phyloP scores from a whole-genome alignment of 108 stramenopile genomes.

The Skeletonema menzelii region DNA sequence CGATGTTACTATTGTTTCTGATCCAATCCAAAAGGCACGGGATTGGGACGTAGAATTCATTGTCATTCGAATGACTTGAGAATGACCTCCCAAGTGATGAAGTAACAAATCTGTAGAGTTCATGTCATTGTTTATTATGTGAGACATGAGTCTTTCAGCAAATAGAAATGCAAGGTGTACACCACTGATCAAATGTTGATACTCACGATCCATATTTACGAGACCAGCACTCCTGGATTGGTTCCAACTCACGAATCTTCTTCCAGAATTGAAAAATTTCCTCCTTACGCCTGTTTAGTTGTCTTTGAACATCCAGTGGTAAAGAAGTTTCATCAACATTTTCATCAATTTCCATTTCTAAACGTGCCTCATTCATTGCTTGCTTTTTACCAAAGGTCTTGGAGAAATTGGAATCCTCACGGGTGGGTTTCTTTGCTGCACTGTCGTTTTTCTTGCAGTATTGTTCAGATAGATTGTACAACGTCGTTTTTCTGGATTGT shows the following conservation, averaged over 20 bases:
- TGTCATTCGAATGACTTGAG: neutral
- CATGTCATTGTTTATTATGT: neutral
- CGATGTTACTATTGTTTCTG: neutral
- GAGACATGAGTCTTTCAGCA: neutral
- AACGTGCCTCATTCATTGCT: neutral
- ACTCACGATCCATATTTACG: slow-evolving; percentile 3
- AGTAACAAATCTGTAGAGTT: neutral
- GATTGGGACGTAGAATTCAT: slow-evolving; percentile 15
- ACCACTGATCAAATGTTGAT: neutral
- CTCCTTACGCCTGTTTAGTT: neutral
- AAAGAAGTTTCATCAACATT: neutral
- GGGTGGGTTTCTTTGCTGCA: too few relatives aligned
- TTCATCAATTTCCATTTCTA: slow-evolving; percentile 3
- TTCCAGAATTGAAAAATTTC: slow-evolving; percentile 13
- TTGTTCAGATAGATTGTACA: neutral
- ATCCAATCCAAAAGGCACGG: slow-evolving; percentile 9
- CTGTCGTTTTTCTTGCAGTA: neutral
- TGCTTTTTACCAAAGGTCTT: neutral
- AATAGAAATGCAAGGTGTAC: neutral
- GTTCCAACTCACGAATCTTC: neutral
- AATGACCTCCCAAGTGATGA: neutral
- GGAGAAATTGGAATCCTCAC: neutral
- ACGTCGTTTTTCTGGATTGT: neutral
- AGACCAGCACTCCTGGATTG: slow-evolving; percentile 10
- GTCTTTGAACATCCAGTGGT: neutral